These are phyloP conservation scores for Neurospora sp. DNA, from an alignment of 2,329 filamentous ascomycete genomes.

Conservation along the genomic window DNA sequence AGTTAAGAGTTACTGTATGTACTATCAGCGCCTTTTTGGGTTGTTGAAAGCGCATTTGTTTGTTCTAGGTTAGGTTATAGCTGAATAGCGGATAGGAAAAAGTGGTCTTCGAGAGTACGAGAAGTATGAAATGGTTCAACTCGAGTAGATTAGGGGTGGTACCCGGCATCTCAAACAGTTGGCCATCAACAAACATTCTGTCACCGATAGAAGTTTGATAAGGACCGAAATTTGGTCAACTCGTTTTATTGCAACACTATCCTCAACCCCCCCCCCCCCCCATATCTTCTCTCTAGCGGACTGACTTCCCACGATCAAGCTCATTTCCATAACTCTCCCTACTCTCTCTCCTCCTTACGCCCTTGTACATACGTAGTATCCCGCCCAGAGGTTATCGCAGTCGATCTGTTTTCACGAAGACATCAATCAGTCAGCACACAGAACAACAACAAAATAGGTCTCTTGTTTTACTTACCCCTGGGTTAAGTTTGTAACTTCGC, in stretches of 20 bases:
- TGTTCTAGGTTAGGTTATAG: not conserved
- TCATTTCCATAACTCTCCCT: not conserved
- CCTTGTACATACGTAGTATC: conserved; percentile 17
- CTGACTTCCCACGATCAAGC: not conserved
- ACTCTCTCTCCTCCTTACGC: conserved; percentile 4
- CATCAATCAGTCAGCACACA: not conserved
- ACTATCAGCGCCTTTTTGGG: not conserved
- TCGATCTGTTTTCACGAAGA: conserved; percentile 9
- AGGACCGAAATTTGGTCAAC: not conserved
- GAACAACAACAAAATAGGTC: not conserved
- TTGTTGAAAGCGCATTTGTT: not conserved
- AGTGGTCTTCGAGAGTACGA: not conserved
- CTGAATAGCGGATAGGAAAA: not conserved
- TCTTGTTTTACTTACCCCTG: not conserved
- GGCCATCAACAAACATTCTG: not conserved
- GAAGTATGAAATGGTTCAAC: not conserved
- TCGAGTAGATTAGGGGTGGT: not conserved
- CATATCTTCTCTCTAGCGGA: not conserved
- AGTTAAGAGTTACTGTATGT: not conserved
- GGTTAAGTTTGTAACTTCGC: not conserved
- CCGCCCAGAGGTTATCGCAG: conserved; percentile 16
- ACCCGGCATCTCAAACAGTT: not conserved
- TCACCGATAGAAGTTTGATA: not conserved
- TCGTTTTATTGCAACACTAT: not conserved
- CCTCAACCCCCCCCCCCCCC: not conserved